phyloP scores from a whole-genome alignment of 768 basidiomycete species.

The Tricholoma furcatifolium region DNA sequence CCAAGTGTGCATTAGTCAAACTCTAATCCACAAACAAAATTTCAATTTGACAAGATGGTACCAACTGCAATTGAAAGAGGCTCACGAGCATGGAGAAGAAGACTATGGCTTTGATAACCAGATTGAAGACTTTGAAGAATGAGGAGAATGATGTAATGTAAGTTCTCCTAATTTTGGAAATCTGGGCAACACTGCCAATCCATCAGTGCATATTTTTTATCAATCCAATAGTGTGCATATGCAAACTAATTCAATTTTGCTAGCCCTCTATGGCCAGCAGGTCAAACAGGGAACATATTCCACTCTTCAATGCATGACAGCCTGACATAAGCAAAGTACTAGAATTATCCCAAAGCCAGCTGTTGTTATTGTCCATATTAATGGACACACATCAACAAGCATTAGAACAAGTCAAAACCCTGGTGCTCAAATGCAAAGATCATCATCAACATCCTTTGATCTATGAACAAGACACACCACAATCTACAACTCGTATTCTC shows the following conservation, averaged over 20 bases:
- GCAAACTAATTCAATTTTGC: background rate
- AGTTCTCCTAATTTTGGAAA: too few species aligned
- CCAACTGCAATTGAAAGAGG: too few species aligned
- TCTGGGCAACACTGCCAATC: background rate
- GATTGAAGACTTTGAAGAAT: too few species aligned
- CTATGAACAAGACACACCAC: too few species aligned
- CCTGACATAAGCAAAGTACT: background rate
- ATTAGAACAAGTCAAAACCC: slow-evolving; percentile 33
- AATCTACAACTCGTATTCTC: too few species aligned
- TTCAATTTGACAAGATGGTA: too few species aligned
- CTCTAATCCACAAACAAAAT: too few species aligned
- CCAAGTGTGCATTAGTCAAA: too few species aligned
- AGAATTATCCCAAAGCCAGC: background rate
- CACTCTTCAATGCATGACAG: background rate
- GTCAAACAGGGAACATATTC: background rate
- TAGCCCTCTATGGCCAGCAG: background rate
- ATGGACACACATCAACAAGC: slow-evolving; percentile 20
- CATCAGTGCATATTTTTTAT: background rate
- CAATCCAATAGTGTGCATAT: background rate
- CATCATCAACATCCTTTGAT: slow-evolving; percentile 17
- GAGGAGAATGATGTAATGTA: too few species aligned
- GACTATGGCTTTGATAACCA: too few species aligned
- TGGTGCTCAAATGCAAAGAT: slow-evolving; percentile 21
- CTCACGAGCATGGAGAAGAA: too few species aligned
- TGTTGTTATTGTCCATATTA: too few species aligned